These are phyloP conservation scores for Botrytis medusae DNA, from an alignment of 2,329 filamentous ascomycete genomes.

Conservation along the genomic window DNA sequence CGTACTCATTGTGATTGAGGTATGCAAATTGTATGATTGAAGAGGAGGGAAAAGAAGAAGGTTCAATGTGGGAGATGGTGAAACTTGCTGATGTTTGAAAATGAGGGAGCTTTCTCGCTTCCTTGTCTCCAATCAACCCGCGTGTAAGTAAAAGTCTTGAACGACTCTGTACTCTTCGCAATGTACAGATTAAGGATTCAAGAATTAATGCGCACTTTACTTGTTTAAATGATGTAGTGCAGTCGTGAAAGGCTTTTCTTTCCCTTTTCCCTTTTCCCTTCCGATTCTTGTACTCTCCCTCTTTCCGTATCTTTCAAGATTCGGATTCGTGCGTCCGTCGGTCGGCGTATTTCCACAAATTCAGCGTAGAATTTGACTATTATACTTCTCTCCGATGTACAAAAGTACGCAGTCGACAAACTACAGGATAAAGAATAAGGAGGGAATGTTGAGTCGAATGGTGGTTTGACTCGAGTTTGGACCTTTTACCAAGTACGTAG, in stretches of 20 bases:
- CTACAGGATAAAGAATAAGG: background rate
- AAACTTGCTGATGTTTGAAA: slow-evolving; percentile 22
- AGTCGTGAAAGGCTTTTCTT: background rate
- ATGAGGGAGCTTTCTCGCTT: slow-evolving; percentile 20
- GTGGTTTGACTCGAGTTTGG: slow-evolving; percentile 11
- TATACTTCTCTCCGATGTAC: background rate
- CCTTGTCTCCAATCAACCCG: slow-evolving; percentile 17
- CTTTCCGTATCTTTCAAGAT: slow-evolving; percentile 20
- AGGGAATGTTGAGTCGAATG: background rate
- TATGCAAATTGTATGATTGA: background rate
- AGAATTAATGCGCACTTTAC: background rate
- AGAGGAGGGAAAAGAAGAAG: slow-evolving; percentile 10
- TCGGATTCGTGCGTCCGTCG: slow-evolving; percentile 23
- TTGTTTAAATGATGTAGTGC: background rate
- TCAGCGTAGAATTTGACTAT: slow-evolving; percentile 5
- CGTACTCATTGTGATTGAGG: slow-evolving; percentile 57
- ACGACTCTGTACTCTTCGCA: slow-evolving; percentile 6
- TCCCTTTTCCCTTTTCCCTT: slow-evolving; percentile 11
- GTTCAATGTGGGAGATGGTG: slow-evolving; percentile 9
- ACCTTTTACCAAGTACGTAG: background rate
- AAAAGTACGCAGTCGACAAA: background rate
- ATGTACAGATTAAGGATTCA: background rate
- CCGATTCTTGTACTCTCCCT: slow-evolving; percentile 23
- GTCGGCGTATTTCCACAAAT: background rate
- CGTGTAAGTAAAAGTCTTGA: slow-evolving; percentile 2